Percentiles rank a stretch among this genome's conserved stretches.
These are phyloP conservation scores for Echria macrotheca DNA, from an alignment of 495 filamentous ascomycete genomes.

Conservation along the genomic window DNA sequence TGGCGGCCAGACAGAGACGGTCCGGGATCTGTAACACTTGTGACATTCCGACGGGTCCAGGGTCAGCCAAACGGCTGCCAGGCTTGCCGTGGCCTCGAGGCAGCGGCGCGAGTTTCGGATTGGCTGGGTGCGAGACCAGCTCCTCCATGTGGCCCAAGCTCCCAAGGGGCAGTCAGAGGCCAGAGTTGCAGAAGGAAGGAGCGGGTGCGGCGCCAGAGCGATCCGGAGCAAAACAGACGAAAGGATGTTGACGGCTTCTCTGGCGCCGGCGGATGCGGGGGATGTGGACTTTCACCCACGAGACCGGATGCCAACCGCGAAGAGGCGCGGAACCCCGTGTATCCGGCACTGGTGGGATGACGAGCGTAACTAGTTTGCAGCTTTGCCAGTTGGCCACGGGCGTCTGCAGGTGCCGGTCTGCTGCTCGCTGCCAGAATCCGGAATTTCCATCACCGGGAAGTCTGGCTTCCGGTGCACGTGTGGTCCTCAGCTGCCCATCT, in stretches of 20 bases:
- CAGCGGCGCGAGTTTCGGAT: conserved; percentile 23
- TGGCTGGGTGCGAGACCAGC: conserved; percentile 14
- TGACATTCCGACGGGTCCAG: conserved; percentile 13
- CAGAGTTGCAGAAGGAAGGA: background rate
- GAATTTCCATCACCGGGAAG: too few relatives aligned
- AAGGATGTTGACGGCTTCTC: too few relatives aligned
- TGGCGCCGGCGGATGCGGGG: too few relatives aligned
- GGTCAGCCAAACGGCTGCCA: conserved; percentile 21
- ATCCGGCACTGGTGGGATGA: conserved; percentile 9
- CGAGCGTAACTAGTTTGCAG: too few relatives aligned
- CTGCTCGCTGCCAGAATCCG: too few relatives aligned
- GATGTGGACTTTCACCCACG: background rate
- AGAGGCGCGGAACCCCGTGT: conserved; percentile 13
- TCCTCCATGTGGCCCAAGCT: conserved; percentile 18
- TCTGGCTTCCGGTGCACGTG: too few relatives aligned
- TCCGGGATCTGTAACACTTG: conserved; percentile 25
- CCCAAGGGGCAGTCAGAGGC: background rate
- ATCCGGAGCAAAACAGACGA: too few relatives aligned
- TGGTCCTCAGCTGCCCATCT: too few relatives aligned
- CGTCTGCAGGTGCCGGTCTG: too few relatives aligned
- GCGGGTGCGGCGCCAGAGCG: too few relatives aligned
- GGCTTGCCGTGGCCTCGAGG: conserved; percentile 17
- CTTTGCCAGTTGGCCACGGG: too few relatives aligned
- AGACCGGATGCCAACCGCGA: background rate
- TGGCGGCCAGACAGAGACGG: conserved; percentile 16